Conservation (phyloP, 768 basidiomycete species). For the Auriculariales sp. region DNA sequence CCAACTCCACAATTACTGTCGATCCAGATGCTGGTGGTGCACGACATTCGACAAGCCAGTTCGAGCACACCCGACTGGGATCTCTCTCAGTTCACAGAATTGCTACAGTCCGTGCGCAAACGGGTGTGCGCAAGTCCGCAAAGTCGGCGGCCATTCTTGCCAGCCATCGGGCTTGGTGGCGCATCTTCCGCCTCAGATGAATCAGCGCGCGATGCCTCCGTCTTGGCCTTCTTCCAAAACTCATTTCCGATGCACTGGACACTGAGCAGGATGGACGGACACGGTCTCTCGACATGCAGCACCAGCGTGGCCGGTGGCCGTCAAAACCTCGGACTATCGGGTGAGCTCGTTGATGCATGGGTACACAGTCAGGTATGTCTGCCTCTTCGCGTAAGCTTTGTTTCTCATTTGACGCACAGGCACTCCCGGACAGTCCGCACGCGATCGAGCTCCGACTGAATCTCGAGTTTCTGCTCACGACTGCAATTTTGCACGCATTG, state of each 20-base stretch:
- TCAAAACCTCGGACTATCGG: background rate
- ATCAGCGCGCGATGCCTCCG: no score
- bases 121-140: background rate
- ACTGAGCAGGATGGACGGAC: background rate
- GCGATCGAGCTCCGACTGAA: background rate
- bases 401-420: background rate
- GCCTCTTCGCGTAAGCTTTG: background rate
- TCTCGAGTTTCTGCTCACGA: background rate
- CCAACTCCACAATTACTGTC: no score
- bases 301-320: background rate
- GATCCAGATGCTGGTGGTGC: background rate
- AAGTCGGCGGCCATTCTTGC: background rate
- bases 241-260: background rate
- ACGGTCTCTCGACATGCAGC: background rate
- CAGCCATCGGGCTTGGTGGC: background rate
- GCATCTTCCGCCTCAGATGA: background rate
- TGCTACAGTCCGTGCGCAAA: background rate
- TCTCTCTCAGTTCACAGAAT: background rate
- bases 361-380: background rate
- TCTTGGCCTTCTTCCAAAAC: background rate
- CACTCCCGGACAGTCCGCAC: background rate
- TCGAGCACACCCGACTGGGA: background rate
- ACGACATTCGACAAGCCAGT: background rate
- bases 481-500: background rate
- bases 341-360: background rate